phyloP scores from a whole-genome alignment of 2,329 filamentous ascomycete genomes.

The Aureobasidium sp. region DNA sequence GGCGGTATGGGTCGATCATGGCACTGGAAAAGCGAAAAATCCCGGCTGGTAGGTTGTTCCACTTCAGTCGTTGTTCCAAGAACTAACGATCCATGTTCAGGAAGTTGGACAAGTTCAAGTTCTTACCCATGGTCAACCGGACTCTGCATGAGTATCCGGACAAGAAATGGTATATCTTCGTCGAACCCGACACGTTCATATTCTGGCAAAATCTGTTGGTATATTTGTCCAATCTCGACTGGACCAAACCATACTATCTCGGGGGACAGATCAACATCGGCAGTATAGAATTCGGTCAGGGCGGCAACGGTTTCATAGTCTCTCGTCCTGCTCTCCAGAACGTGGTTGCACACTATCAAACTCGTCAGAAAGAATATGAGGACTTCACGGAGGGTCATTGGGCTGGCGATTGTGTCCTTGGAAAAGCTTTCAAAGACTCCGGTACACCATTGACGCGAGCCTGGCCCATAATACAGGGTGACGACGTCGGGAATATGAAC shows the following conservation, averaged over 20 bases:
- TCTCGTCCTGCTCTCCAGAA: conserved; percentile 31
- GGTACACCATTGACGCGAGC: conserved; percentile 17
- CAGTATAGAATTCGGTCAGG: conserved; percentile 31
- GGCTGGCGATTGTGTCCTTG: conserved; percentile 24
- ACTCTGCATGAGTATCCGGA: conserved; percentile 29
- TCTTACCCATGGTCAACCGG: conserved; percentile 40
- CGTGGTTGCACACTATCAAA: conserved; percentile 28
- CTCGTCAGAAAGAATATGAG: conserved; percentile 27
- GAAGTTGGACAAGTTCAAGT: conserved; percentile 43
- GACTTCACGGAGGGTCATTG: conserved; percentile 20
- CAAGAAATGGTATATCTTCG: conserved; percentile 51
- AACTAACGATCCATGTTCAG: background rate
- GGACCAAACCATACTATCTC: conserved; percentile 32
- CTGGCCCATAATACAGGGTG: conserved; percentile 22
- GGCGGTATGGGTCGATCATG: background rate
- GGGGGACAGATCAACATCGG: conserved; percentile 31
- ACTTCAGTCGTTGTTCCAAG: background rate
- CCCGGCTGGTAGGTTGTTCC: conserved; percentile 18
- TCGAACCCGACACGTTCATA: conserved; percentile 50
- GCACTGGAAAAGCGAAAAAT: conserved; percentile 21
- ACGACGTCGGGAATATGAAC: conserved; percentile 22
- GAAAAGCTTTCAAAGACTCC: conserved; percentile 19
- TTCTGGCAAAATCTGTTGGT: conserved; percentile 40
- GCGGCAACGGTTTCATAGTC: conserved; percentile 34
- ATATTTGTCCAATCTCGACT: conserved; percentile 31